Evolutionary conservation across 2,329 filamentous ascomycete genomes (phyloP).

Genomic region (Cordyceps cicadae): DNA sequence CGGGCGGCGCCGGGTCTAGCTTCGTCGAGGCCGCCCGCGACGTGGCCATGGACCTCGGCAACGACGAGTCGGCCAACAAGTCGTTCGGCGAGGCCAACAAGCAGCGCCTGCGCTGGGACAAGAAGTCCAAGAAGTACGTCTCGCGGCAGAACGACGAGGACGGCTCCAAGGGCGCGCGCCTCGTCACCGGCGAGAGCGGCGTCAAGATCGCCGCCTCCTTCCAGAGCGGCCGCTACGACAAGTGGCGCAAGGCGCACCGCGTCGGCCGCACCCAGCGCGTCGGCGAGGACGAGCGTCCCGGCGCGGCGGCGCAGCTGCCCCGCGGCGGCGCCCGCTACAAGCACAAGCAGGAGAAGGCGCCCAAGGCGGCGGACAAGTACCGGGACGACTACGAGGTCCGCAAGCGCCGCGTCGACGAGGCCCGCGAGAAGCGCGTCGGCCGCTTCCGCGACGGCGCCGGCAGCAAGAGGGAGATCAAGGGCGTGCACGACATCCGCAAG

Average conservation of each 20-base stretch:
- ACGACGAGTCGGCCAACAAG: conserved; percentile 76
- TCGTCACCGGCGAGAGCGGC: conserved; percentile 83
- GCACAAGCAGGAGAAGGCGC: conserved; percentile 80
- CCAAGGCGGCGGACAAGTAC: conserved; percentile 88
- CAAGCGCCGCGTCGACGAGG: conserved; percentile 83
- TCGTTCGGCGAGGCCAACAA: conserved; percentile 70
- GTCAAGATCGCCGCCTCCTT: conserved; percentile 94
- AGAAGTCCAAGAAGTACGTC: conserved; percentile 94
- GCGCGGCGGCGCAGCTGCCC: conserved; percentile 2
- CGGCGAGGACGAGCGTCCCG: conserved; percentile 65
- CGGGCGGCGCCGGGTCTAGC: conserved; percentile 63
- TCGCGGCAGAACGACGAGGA: conserved; percentile 88
- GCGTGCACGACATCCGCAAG: conserved; percentile 76
- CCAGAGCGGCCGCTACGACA: conserved; percentile 86
- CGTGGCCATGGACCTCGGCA: conserved; percentile 84
- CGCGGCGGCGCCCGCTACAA: conserved; percentile 51
- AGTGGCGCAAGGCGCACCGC: conserved; percentile 81
- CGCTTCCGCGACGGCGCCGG: conserved; percentile 65
- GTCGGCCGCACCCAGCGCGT: conserved; percentile 69
- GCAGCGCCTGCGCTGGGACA: conserved; percentile 86
- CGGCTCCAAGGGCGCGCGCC: conserved; percentile 61
- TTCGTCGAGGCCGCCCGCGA: conserved; percentile 84
- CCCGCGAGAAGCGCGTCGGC: conserved; percentile 74
- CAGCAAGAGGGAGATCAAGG: conserved; percentile 71
- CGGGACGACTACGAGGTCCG: conserved; percentile 83